Conservation (phyloP, 768 basidiomycete species). For the Tricholoma flavovirens region DNA sequence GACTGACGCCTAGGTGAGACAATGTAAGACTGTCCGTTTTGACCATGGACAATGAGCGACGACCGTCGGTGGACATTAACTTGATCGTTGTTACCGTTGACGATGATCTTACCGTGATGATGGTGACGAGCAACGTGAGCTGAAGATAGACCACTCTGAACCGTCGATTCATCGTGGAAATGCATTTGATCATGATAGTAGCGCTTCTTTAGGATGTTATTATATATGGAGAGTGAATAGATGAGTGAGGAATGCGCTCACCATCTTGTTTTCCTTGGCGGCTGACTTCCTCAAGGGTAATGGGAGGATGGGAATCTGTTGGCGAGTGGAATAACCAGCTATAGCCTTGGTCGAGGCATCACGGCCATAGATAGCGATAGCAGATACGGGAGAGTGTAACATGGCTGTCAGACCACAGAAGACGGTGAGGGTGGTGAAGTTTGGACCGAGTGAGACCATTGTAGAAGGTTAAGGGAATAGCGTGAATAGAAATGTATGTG, state of each 20-base stretch:
- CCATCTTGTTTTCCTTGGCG: background rate
- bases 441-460: slow-evolving; percentile 48
- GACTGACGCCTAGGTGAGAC: slow-evolving; percentile 15
- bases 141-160: background rate
- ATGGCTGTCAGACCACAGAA: slow-evolving; percentile 41
- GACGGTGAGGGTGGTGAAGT: slow-evolving; percentile 40
- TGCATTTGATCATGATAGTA: background rate
- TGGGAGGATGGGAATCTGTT: background rate
- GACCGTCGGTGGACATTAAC: background rate
- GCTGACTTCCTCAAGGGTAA: background rate
- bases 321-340: background rate
- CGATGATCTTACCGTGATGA: slow-evolving; percentile 2
- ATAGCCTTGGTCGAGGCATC: slow-evolving; percentile 6
- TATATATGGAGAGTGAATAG: too few relatives aligned
- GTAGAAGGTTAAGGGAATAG: slow-evolving; percentile 11
- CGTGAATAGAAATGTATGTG: slow-evolving; percentile 7
- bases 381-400: slow-evolving; percentile 34
- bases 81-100: background rate
- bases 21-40: slow-evolving; percentile 21
- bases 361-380: slow-evolving; percentile 29
- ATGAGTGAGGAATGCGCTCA: background rate
- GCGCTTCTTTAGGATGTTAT: background rate
- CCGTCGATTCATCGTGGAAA: background rate
- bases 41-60: slow-evolving; percentile 12
- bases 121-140: background rate